phyloP scores from a whole-genome alignment of 2,329 filamentous ascomycete species.

The Aureobasidium sp. region DNA sequence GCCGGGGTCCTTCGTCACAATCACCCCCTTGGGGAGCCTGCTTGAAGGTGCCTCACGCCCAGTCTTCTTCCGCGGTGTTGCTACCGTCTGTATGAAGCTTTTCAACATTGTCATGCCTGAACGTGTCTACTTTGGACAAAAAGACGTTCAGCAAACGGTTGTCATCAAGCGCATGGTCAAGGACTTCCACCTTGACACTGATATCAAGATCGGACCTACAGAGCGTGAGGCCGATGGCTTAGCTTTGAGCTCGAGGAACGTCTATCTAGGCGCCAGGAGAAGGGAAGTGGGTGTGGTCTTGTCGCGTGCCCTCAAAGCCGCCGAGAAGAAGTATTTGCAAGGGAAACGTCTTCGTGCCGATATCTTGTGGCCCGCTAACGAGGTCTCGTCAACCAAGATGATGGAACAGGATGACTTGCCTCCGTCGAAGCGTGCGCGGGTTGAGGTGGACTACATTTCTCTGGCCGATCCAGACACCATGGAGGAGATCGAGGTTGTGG shows the following conservation, averaged over 20 bases:
- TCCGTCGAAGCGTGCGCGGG: conserved; percentile 55
- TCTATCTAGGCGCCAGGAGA: conserved; percentile 74
- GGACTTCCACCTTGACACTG: conserved; percentile 73
- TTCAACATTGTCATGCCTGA: conserved; percentile 77
- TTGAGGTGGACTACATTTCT: conserved; percentile 88
- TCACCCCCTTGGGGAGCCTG: conserved; percentile 73
- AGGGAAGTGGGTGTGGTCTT: conserved; percentile 66
- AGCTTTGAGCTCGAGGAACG: conserved; percentile 86
- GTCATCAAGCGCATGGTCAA: conserved; percentile 78
- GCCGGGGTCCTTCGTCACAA: conserved; percentile 80
- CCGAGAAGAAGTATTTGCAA: conserved; percentile 56
- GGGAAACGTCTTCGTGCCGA: conserved; percentile 50
- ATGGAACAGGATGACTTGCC: conserved; percentile 54
- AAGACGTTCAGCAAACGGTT: conserved; percentile 93
- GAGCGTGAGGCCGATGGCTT: conserved; percentile 71
- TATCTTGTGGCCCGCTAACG: conserved; percentile 64
- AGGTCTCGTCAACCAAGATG: conserved; percentile 48
- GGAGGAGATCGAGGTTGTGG: conserved; percentile 65
- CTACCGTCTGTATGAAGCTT: conserved; percentile 91
- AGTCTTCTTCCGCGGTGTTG: conserved; percentile 93
- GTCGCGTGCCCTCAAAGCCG: conserved; percentile 58
- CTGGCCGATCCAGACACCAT: conserved; percentile 78
- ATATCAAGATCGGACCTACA: conserved; percentile 68
- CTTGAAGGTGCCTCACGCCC: conserved; percentile 80
- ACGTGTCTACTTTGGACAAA: conserved; percentile 88